Evolutionary conservation across 306 rosid genomes (phyloP).

Genomic region (Quercus glauca): DNA sequence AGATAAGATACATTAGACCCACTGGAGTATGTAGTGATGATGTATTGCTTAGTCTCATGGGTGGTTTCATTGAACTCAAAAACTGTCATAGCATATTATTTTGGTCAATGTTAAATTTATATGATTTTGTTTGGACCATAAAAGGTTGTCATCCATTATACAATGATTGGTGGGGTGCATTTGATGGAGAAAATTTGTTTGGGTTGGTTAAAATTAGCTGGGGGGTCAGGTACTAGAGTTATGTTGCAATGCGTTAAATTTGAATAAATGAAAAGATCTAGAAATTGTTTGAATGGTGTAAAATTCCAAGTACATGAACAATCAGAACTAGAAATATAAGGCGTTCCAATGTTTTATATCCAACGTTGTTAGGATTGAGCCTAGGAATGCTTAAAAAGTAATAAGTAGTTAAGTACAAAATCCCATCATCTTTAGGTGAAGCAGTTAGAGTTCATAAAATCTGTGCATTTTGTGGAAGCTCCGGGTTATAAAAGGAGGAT

Average conservation of each 20-base stretch:
- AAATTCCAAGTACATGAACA: not conserved
- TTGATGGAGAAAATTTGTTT: not conserved
- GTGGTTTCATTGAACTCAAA: not conserved
- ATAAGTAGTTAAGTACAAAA: not conserved
- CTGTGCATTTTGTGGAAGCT: not conserved
- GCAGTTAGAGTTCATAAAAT: not conserved
- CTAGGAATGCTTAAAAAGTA: not conserved
- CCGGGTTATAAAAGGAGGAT: not conserved
- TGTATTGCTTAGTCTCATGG: not conserved
- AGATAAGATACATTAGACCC: too few species aligned
- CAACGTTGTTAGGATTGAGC: not conserved
- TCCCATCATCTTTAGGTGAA: not conserved
- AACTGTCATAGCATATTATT: not conserved
- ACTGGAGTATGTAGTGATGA: not conserved
- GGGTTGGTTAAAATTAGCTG: not conserved
- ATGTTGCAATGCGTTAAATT: not conserved
- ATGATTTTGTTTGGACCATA: not conserved
- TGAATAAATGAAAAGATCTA: not conserved
- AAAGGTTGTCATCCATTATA: not conserved
- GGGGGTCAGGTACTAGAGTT: not conserved
- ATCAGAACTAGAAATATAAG: not conserved
- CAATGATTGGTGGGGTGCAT: not conserved
- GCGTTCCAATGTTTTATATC: not conserved
- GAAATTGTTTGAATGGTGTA: not conserved
- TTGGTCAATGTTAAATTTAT: not conserved